Base-by-base conservation (phyloP, 192 early-diverging fungal genomes). In the Coemansia brasiliensis region DNA sequence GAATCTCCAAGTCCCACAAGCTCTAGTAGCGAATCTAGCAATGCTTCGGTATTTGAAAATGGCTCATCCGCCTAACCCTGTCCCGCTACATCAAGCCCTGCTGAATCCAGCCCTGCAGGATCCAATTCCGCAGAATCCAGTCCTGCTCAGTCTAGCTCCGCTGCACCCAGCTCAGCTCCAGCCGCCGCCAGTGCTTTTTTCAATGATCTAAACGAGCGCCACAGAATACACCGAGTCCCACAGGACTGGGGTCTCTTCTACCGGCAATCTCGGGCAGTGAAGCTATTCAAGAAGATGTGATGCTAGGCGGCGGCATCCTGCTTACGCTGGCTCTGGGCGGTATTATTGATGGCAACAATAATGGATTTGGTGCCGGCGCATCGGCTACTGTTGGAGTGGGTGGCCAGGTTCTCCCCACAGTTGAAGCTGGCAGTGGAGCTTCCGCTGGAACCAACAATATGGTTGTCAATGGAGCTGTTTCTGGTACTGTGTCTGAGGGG, bases 341-440 rank as follows among this genome's bases (percentile, higher is more conserved):
- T 3, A 39, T 57, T 5, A 37, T 71, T 39, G 57, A 61, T 39
- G 69, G 43, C 1, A 38, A 45, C 17, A 59, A 60, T 38, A 64
- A 60, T 45, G 69, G 69, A 1, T 35, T 71, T 52, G 61, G 37
- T 10, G 53, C 53, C 13, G 61, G 69, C 21, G 69, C 57, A 3
- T 71, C 69, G 3, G 62, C 69, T 13, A 71, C 69, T 1, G 57
- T 71, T 41, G 62, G 57, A 9, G 1, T 55, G 18, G 55, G 55
- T 15, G 61, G 61, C 5, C 15, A 5, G n/a, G 29, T 64, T 11
- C 32, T 64, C 25, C 68, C 68, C 6, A 64, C 52, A 6, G 39
- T 57, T 29, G 26, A 32, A 12, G 40, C 42, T 27, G 69, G 61
- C 15, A 57, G 69, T 9, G 69, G 69, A 32, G 69, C 62, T 3